phyloP scores from a whole-genome alignment of 2,329 filamentous ascomycete genomes.

The Talaromyces atroroseus region DNA sequence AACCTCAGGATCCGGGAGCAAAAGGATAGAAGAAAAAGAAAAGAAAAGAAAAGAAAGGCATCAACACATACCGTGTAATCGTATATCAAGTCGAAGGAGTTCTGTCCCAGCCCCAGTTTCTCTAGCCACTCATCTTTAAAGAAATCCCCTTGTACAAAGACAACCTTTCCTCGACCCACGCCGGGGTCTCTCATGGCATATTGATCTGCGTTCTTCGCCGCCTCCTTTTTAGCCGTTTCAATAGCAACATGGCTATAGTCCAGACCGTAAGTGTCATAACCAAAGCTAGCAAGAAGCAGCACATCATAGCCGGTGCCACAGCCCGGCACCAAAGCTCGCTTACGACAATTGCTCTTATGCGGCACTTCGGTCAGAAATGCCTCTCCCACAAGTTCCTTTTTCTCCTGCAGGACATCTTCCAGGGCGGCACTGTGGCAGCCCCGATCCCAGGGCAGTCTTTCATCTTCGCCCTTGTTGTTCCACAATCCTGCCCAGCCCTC shows the following conservation, averaged over 20 bases:
- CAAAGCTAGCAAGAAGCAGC: slow-evolving; percentile 64
- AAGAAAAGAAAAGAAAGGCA: slow-evolving; percentile 1
- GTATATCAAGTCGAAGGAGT: slow-evolving; percentile 50
- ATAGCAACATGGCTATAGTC: slow-evolving; percentile 57
- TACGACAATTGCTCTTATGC: slow-evolving; percentile 27
- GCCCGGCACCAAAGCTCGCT: slow-evolving; percentile 62
- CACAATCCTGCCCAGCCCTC: slow-evolving; percentile 54
- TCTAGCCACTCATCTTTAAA: slow-evolving; percentile 41
- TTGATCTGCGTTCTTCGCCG: slow-evolving; percentile 25
- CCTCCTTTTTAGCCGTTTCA: slow-evolving; percentile 32
- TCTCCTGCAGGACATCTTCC: slow-evolving; percentile 46
- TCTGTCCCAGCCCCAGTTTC: slow-evolving; percentile 25
- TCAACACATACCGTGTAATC: slow-evolving; percentile 52
- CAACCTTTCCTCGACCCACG: slow-evolving; percentile 33
- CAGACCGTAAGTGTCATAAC: slow-evolving; percentile 71
- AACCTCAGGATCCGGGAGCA: neutral
- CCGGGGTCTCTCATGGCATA: slow-evolving; percentile 32
- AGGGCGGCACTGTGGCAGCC: slow-evolving; percentile 56
- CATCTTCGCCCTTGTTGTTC: slow-evolving; percentile 41
- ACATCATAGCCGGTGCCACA: slow-evolving; percentile 73
- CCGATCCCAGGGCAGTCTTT: slow-evolving; percentile 56
- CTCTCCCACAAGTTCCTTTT: slow-evolving; percentile 32
- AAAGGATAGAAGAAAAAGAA: neutral
- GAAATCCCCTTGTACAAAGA: slow-evolving; percentile 43
- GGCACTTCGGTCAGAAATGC: slow-evolving; percentile 20